A percentile compares a stretch with the other conserved stretches of the same genome.
These are phyloP conservation scores for Talaromyces rugulosus DNA, from an alignment of 2,329 filamentous ascomycete species.

Conservation along the genomic window DNA sequence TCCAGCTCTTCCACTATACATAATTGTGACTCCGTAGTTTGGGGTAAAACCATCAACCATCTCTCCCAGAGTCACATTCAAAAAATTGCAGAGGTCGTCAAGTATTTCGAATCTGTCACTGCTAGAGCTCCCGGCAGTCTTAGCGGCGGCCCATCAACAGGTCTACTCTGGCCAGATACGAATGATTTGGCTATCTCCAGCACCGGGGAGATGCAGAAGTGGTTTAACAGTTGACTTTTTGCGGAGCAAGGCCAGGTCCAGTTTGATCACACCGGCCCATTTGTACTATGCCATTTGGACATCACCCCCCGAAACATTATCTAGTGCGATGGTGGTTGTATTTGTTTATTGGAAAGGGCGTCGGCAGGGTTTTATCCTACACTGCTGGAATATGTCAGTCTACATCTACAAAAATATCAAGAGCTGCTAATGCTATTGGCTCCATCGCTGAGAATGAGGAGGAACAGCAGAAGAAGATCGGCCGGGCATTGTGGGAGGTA, in stretches of 20 bases:
- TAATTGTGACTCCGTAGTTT: too few species aligned
- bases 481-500: too few species aligned
- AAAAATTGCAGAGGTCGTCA: too few species aligned
- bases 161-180: slow-evolving; percentile 17
- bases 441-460: too few species aligned
- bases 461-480: too few species aligned
- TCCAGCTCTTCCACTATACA: too few species aligned
- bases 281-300: slow-evolving; percentile 9
- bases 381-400: slow-evolving; percentile 19
- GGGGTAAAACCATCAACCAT: too few species aligned
- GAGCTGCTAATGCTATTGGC: too few species aligned
- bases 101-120: too few species aligned
- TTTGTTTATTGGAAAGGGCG: slow-evolving; percentile 23
- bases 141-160: slow-evolving; percentile 12
- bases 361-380: slow-evolving; percentile 21
- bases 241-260: not conserved
- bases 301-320: slow-evolving; percentile 20
- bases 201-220: slow-evolving; percentile 14
- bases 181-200: slow-evolving; percentile 15
- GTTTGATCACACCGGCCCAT: not conserved
- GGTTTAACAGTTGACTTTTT: slow-evolving; percentile 19
- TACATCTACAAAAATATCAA: too few species aligned
- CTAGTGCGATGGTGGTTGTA: slow-evolving; percentile 18
- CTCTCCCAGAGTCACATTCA: too few species aligned
- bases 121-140: slow-evolving; percentile 11